Base-by-base conservation (phyloP, 176 grass and related monocot species). In the Echinochloa phyllopogon region DNA sequence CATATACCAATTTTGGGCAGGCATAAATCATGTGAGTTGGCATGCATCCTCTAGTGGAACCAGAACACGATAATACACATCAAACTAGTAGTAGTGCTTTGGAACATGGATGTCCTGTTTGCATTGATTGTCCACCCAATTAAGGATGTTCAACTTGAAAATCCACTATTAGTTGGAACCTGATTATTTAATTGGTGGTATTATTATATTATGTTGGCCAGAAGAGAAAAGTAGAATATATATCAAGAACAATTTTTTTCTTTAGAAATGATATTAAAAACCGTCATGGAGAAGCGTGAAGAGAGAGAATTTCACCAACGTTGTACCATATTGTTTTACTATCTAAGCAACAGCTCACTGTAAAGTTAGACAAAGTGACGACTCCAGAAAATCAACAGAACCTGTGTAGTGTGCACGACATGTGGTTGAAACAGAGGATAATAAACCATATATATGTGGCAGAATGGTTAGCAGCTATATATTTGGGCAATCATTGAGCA, bases 31-130 rank as follows among this genome's bases (percentile, higher is more conserved):
- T 90, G 52, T 21, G 52, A 87, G 85, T 75, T 84, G 81, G 76
- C 85, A 55, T 91, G 84, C 80, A 84, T 69, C 80, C 74, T 79
- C 68, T 29, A 63, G 62, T 91, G 89, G 81, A 87, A 74, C 74
- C 48, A 66, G n/a, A 58, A 83, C 80, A 86, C 14, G 7, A 72
- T 61, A 29, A 33, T 33, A 69, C 50, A 66, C 9, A 51, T 61
- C 63, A 47, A 55, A 71, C 16, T 75, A n/a, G 76, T 74, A 71
- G 11, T 75, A n/a, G 76, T 74, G 62, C 5, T 62, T 42, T 69
- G 78, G 24, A 48, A 67, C 65, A 65, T 51, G 41, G n/a, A 81
- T 43, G 52, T 39, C 67, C 24, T 49, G 9, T 36, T 36, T 74
- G 53, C 53, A 15, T 75, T 75, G 60, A 66, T 49, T 74, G 7